Evolutionary conservation across 192 early-diverging fungal species (phyloP), one percentile per base, ranked within the genome.

Genomic region (Coemansia asiatica): DNA sequence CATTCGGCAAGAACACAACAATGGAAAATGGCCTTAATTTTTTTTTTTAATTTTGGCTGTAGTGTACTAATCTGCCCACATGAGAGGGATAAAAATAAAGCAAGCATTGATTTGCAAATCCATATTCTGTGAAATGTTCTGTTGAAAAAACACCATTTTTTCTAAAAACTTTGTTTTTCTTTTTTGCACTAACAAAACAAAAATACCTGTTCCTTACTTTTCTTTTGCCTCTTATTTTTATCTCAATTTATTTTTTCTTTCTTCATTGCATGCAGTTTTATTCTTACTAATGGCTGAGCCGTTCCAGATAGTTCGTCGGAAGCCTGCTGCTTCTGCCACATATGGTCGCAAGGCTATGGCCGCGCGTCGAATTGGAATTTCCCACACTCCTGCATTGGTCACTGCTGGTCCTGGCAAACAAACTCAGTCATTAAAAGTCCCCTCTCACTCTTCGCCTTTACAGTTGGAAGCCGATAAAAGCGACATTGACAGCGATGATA

Each of bases 271-370:
- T 59, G 57, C 57, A 40, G n/a, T 33, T 3, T 19, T 22, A 15
- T 59, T 9, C 35, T 7, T n/a, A n/a, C n/a, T 36, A 36, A 76
- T 76, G 79, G 46, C 70, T 2, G 73, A 81, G 66, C 79, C 79
- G 15, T 81, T 81, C 60, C 64, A 69, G 46, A 72, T 50, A 48
- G 60, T 81, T 58, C 79, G 79, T 13, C 79, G 74, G 58, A 75
- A 68, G 55, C 69, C 79, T 1, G 69, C 66, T 1, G 66, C 63
- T 10, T 58, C 63, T 12, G 64, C 72, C 8, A 81, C 79, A 38
- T 81, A 81, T 19, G 79, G 79, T 21, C 79, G 79, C 60, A 75
- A 69, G 44, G 74, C 79, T 28, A 59, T 71, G 48, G 70, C 66
- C 27, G 74, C 79, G 9, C 79, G 79, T 18, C 58, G 79, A 61